Percentiles rank a stretch among this genome's conserved stretches.
Evolutionary conservation across 2,329 filamentous ascomycete genomes (phyloP).

Genomic region (Cordyceps cateniannulata): DNA sequence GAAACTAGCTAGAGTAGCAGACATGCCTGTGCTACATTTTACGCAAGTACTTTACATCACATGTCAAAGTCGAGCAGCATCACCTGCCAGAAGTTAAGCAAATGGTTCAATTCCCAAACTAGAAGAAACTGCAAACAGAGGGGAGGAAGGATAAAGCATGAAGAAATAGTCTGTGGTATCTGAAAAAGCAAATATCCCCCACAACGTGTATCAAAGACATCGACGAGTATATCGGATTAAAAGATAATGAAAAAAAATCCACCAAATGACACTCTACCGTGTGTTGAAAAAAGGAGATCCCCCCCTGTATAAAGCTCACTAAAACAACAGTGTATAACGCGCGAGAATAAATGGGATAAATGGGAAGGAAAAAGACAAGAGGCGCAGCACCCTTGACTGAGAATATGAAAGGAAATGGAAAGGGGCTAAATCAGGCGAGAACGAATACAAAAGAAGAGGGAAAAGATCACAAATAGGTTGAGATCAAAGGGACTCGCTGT

Average conservation of each 20-base stretch:
- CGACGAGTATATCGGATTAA: constrained; percentile 1
- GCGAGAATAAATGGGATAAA: neutral
- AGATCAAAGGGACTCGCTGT: constrained; percentile 8
- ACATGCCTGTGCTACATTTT: neutral
- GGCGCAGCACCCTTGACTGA: constrained; percentile 5
- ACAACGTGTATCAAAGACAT: constrained; percentile 3
- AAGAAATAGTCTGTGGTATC: constrained; percentile 14
- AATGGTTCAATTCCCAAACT: constrained; percentile 15
- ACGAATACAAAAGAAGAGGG: neutral
- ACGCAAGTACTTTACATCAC: neutral
- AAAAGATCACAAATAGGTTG: neutral
- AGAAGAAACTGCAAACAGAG: constrained; percentile 20
- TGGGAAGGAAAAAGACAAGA: neutral
- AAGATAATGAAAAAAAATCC: neutral
- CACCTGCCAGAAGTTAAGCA: constrained; percentile 16
- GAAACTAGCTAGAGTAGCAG: neutral
- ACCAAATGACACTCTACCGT: neutral
- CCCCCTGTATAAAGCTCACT: constrained; percentile 15
- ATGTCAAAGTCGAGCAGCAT: neutral
- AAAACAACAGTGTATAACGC: constrained; percentile 11
- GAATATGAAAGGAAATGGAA: neutral
- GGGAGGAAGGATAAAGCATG: neutral
- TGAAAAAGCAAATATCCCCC: constrained; percentile 7
- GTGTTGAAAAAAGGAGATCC: constrained; percentile 14
- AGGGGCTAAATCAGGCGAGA: neutral